These are phyloP conservation scores for Dothideomycetes sp. DNA, from an alignment of 2,329 filamentous ascomycete species.

Conservation along the genomic window DNA sequence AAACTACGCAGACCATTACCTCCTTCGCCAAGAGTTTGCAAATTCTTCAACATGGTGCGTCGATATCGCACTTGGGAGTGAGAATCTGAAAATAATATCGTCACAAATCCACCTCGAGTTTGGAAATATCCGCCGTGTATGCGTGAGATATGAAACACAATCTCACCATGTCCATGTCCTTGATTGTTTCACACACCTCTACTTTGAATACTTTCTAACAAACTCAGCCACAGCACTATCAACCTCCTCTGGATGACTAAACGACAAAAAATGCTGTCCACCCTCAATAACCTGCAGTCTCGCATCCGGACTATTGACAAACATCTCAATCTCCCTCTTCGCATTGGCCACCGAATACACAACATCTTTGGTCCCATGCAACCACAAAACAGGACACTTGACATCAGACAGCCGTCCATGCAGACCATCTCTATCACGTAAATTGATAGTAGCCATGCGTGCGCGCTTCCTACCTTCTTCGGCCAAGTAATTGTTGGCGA, in stretches of 20 bases:
- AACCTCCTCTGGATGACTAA: conserved; percentile 38
- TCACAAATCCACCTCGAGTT: too few relatives aligned
- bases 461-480: conserved; percentile 40
- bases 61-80: too few relatives aligned
- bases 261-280: neutral
- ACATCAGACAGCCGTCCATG: conserved; percentile 38
- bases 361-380: conserved; percentile 36
- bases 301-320: conserved; percentile 35
- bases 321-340: conserved; percentile 40
- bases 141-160: too few relatives aligned
- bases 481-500: conserved; percentile 39
- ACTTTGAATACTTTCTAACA: conserved; percentile 20
- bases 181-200: too few relatives aligned
- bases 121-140: too few relatives aligned
- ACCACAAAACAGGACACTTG: conserved; percentile 43
- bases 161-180: too few relatives aligned
- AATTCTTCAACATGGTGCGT: too few relatives aligned
- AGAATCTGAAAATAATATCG: too few relatives aligned
- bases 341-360: conserved; percentile 36
- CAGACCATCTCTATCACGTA: conserved; percentile 42
- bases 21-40: too few relatives aligned
- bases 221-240: conserved; percentile 28
- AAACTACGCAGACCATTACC: too few relatives aligned
- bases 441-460: conserved; percentile 42
- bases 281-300: conserved; percentile 23